Evolutionary conservation across 2,329 filamentous ascomycete species (phyloP).

Genomic region (Scortechinia acanthostroma): DNA sequence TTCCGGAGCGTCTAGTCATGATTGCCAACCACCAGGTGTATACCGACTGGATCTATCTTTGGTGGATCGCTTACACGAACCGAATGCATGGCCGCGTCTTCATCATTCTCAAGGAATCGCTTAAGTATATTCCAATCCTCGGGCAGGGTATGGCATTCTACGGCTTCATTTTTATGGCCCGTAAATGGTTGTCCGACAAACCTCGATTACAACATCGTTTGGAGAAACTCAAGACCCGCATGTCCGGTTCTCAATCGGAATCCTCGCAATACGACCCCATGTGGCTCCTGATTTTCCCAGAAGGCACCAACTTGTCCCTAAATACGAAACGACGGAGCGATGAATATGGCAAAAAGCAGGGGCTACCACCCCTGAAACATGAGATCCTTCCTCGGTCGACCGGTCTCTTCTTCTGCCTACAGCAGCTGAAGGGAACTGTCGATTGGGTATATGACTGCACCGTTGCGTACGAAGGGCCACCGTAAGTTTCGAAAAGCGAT

Average conservation of each 20-base stretch:
- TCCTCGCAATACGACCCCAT: conserved; percentile 37
- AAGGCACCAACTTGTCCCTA: conserved; percentile 53
- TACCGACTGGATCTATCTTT: conserved; percentile 65
- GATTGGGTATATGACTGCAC: conserved; percentile 57
- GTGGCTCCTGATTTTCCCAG: conserved; percentile 62
- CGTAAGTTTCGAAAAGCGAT: too few species aligned
- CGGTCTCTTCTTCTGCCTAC: conserved; percentile 51
- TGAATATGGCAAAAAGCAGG: conserved; percentile 47
- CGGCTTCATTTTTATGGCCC: conserved; percentile 58
- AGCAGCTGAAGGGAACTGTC: conserved; percentile 48
- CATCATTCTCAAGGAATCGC: conserved; percentile 60
- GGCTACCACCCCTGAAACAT: conserved; percentile 47
- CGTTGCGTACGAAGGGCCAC: conserved; percentile 12
- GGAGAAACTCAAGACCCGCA: conserved; percentile 39
- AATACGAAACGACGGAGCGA: conserved; percentile 46
- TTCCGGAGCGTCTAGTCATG: conserved; percentile 51
- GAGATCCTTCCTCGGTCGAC: conserved; percentile 53
- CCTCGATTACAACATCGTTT: conserved; percentile 48
- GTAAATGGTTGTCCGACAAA: conserved; percentile 56
- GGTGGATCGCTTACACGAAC: conserved; percentile 62
- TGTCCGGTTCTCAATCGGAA: conserved; percentile 28
- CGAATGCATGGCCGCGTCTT: conserved; percentile 59
- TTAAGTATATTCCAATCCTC: conserved; percentile 54
- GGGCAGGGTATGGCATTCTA: conserved; percentile 59
- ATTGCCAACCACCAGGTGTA: conserved; percentile 63